These are phyloP conservation scores for Xylariaceae sp. DNA, from an alignment of 2,329 filamentous ascomycete genomes.

Conservation along the genomic window DNA sequence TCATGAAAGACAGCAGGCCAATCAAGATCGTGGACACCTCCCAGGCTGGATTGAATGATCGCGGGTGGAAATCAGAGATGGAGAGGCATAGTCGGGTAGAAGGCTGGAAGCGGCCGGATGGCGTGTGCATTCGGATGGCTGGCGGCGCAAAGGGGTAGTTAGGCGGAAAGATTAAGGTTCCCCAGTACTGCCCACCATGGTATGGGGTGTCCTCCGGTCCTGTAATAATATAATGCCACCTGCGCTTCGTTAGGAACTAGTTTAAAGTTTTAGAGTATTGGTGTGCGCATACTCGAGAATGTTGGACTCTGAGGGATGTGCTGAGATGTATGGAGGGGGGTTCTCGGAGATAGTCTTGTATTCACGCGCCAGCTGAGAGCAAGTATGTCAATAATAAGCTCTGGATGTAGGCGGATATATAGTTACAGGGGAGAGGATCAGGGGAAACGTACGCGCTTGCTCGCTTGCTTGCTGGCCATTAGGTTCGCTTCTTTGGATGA, in stretches of 20 bases:
- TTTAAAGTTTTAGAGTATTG: slow-evolving; percentile 10
- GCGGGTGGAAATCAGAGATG: slow-evolving; percentile 97
- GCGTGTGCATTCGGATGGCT: slow-evolving; percentile 98
- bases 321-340: slow-evolving; percentile 85
- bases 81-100: slow-evolving; percentile 91
- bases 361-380: slow-evolving; percentile 61
- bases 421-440: neutral
- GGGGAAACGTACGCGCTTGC: slow-evolving; percentile 66
- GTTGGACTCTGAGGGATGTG: slow-evolving; percentile 88
- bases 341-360: slow-evolving; percentile 70
- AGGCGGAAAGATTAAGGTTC: slow-evolving; percentile 90
- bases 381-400: slow-evolving; percentile 31
- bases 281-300: slow-evolving; percentile 75
- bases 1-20: slow-evolving; percentile 96
- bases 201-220: slow-evolving; percentile 95
- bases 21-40: slow-evolving; percentile 96
- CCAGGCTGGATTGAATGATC: slow-evolving; percentile 98
- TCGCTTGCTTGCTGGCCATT: slow-evolving; percentile 76
- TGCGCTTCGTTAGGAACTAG: slow-evolving; percentile 42
- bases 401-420: neutral
- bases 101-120: slow-evolving; percentile 92
- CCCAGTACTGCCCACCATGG: slow-evolving; percentile 96
- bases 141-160: slow-evolving; percentile 98
- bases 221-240: slow-evolving; percentile 95
- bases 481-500: slow-evolving; percentile 20